Evolutionary conservation across 176 grass and related monocot species (phyloP), one percentile per base, ranked within the genome.

Genomic region (Cenchrus americanus): DNA sequence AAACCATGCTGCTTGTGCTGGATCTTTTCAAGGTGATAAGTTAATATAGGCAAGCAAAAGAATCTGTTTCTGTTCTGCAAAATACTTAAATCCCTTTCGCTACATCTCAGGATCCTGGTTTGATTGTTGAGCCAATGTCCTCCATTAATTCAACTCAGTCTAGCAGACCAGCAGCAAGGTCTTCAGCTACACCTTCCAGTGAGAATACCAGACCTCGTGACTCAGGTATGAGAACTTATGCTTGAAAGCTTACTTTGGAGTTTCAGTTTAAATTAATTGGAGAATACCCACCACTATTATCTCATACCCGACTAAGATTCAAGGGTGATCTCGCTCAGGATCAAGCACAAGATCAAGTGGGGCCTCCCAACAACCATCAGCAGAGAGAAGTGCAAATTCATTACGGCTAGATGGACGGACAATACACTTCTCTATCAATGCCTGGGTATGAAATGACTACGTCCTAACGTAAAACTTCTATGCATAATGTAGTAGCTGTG

Each of bases 341-440:
- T 84, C 89, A 77, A 83, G 52, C 84, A 58, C 69, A n/a, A 84
- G 79, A 87, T 80, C 89, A 86, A 34, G 60, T 49, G 73, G 73
- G 26, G 55, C 80, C 14, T 74, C 84, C 8, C 84, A 86, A 44
- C 68, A 84, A 60, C 47, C 77, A 65, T 75, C 53, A 82, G 19
- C 75, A 67, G 84, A 87, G 14, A 91, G 86, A 82, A 87, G 71
- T 82, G 92, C 83, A 85, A 89, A 83, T 83, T 87, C 92, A 48
- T 80, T 94, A 83, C 47, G 77, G 76, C 69, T 94, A 42, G 88
- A 98, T 79, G 73, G 84, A 71, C 80, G 84, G 43, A 87, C 93
- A 75, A 90, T 98, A 83, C 85, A 90, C 70, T 95, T 96, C 86
- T 81, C 93, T 93, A 80, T 95, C 58, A 92, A 94, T 89, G 96